Percentiles rank a stretch among this genome's conserved stretches.
Conservation (phyloP, 345 rosid species). For the Toxicodendron radicans region DNA sequence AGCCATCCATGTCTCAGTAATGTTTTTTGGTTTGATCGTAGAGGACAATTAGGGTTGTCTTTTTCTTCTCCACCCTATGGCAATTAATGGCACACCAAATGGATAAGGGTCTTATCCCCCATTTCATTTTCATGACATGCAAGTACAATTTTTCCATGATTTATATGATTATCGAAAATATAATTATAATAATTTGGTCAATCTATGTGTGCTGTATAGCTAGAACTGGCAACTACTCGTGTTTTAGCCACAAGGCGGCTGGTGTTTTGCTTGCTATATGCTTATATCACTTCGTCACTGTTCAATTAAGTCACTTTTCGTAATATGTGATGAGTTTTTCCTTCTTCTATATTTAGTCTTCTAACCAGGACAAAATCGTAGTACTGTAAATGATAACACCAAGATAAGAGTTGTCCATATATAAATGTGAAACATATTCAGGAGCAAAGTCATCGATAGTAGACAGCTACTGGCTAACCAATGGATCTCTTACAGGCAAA, state of each 20-base stretch:
- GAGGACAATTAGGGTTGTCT: conserved; percentile 9
- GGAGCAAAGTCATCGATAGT: not conserved
- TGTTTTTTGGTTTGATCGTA: conserved; percentile 4
- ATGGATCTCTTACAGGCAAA: not conserved
- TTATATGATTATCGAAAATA: not conserved
- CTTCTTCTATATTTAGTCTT: not conserved
- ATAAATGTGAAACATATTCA: too few species aligned
- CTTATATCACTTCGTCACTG: not conserved
- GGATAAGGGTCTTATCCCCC: not conserved
- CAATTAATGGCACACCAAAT: not conserved
- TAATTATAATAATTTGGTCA: not conserved
- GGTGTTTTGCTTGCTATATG: too few species aligned
- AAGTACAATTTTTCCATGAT: conserved; percentile 5
- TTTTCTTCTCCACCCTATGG: not conserved
- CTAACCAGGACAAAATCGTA: not conserved
- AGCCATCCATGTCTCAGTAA: conserved; percentile 14
- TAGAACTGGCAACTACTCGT: not conserved
- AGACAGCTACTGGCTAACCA: not conserved
- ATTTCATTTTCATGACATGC: not conserved
- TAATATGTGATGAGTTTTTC: not conserved
- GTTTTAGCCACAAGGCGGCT: not conserved
- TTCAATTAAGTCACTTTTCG: not conserved
- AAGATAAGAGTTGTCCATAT: too few species aligned
- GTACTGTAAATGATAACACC: not conserved
- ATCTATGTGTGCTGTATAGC: not conserved